Evolutionary conservation across 2,329 filamentous ascomycete species (phyloP), one percentile per base, ranked within the genome.

Genomic region (Calonectria pteridis): DNA sequence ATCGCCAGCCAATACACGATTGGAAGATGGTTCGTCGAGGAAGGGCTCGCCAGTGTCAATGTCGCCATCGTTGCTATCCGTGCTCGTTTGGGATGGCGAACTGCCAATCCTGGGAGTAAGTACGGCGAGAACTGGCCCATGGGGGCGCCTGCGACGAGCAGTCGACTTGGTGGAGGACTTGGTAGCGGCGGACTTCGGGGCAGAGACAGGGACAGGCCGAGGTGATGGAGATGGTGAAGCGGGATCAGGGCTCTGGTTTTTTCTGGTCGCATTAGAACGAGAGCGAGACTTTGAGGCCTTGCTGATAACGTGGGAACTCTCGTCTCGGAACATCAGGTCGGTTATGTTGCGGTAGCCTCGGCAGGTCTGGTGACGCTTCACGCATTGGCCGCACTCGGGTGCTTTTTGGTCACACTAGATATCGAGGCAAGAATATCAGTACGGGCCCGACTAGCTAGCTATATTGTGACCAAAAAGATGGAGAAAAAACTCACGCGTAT

Each of bases 241-340:
- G n/a, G 74, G 71, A 40, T 66, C 70, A 18, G 73, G 71, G 58
- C 72, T 69, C n/a, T 62, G 74, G 35, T 76, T 72, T 53, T 82
- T 83, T 69, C 77, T 79, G 50, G 69, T 69, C 29, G 75, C 73
- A 40, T 77, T 79, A 67, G 72, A 55, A 31, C 80, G 80, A 26
- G 79, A 76, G 31, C 80, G 78, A 64, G 73, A 77, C 71, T 84
- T 85, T 67, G 84, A 86, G 58, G 87, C 88, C 81, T 89, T 90
- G 77, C 87, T 86, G 76, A 89, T 89, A 69, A 91, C 89, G 78
- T 89, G 88, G 37, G 85, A 86, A 75, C 88, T 91, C 80, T 91
- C 88, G 77, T 91, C 88, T 51, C 89, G 87, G 76, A 91, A 91
- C 85, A 91, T 90, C 73, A 91, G 85, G 75, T 91, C 89, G 50